These are phyloP conservation scores for Eutrema yunnanense DNA, from an alignment of 345 rosid genomes.

Conservation along the genomic window DNA sequence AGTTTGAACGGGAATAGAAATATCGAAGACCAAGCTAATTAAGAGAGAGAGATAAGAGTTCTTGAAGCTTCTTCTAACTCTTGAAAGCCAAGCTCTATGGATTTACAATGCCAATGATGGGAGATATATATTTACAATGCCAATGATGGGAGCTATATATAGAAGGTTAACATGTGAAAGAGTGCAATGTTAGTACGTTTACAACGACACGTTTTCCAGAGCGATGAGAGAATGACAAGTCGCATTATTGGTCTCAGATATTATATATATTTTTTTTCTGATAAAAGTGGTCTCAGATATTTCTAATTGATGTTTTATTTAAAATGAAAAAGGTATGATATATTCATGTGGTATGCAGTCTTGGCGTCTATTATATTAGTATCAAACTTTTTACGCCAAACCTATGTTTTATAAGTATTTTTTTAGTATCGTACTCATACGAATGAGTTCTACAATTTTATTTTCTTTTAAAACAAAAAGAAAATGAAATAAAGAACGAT, in stretches of 20 bases:
- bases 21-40: not conserved
- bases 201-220: conserved; percentile 25
- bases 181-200: conserved; percentile 16
- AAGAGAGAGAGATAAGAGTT: conserved; percentile 14
- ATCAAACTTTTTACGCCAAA: conserved; percentile 17
- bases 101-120: not conserved
- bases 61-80: conserved; percentile 3
- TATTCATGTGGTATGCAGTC: conserved; percentile 25
- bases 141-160: conserved; percentile 16
- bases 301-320: conserved; percentile 12
- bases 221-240: conserved; percentile 16
- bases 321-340: not conserved
- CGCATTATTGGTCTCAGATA: conserved; percentile 27
- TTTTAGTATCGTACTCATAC: not conserved
- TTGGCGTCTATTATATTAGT: conserved; percentile 13
- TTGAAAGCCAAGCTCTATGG: conserved; percentile 25
- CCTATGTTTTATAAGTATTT: not conserved
- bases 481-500: conserved; percentile 22
- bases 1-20: not conserved
- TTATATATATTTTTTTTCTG: not conserved
- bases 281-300: conserved; percentile 17
- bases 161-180: conserved; percentile 25
- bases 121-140: conserved; percentile 17
- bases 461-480: not conserved
- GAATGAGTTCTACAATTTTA: not conserved